Conservation (phyloP, 768 basidiomycete species). For the Mycena capillaripes region DNA sequence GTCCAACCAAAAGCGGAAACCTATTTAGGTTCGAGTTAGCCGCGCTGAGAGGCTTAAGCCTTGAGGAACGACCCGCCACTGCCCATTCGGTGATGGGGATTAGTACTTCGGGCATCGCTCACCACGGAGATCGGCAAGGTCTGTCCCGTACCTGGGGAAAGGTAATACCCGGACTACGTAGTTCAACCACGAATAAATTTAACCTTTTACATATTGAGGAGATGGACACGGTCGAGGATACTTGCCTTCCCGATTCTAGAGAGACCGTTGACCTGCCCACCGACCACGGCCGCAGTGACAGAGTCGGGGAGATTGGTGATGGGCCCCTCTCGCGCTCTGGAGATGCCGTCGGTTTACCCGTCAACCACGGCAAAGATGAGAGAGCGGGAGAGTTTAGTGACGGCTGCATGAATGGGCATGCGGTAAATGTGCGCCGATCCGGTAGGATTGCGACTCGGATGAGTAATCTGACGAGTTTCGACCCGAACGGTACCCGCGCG, state of each 20-base stretch:
- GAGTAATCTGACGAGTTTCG: background rate
- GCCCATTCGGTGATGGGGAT: background rate
- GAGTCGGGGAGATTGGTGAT: background rate
- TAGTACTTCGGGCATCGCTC: background rate
- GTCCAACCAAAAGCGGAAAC: background rate
- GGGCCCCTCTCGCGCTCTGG: background rate
- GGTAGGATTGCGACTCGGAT: background rate
- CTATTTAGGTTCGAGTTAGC: slow-evolving; percentile 3
- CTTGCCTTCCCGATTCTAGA: slow-evolving; percentile 14
- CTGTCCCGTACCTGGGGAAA: background rate
- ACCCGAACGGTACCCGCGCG: too few species aligned
- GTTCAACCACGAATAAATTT: background rate
- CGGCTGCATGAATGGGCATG: background rate
- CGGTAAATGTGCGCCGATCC: background rate
- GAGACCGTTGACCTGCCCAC: background rate
- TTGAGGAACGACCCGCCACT: background rate
- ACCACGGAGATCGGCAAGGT: background rate
- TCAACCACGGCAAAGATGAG: too few species aligned
- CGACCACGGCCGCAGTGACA: slow-evolving; percentile 11
- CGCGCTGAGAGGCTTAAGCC: slow-evolving; percentile 13
- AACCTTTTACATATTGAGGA: slow-evolving; percentile 6
- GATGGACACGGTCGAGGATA: background rate
- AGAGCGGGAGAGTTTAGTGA: background rate
- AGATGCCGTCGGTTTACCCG: too few species aligned
- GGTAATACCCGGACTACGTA: background rate